Evolutionary conservation across 176 grass and related monocot genomes (phyloP), one percentile per base, ranked within the genome.

Genomic region (Chrysopogon serrulatus): DNA sequence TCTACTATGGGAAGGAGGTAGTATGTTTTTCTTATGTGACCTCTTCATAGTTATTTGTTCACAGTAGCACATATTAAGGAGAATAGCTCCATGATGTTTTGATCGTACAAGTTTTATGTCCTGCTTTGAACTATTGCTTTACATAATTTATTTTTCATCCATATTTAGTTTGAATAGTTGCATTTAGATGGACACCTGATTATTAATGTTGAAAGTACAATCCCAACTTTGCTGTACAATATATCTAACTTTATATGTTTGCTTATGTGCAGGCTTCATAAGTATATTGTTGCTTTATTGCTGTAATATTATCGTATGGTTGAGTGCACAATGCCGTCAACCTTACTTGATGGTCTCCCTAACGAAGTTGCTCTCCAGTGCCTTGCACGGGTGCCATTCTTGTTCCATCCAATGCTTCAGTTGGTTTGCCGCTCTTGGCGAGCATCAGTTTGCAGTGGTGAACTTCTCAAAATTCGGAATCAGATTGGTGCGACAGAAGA

Each of bases 341-440:
- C 73, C 10, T 68, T 99, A 68, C 83, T 99, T 75, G 93, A 96
- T 74, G 91, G 93, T 83, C 89, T 99, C 42, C 96, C 96, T 53
- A 86, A 99, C 85, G 96, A 99, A 94, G 87, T 99, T 71, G 79
- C 93, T 77, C 87, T 92, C 48, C 96, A 94, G 77, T 95, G 93
- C 83, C 87, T 99, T 85, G 93, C 96, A 37, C 85, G 93, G 56
- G 96, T 99, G 5, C 96, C 96, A 31, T 93, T 95, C 66, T 87
- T 92, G 82, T 92, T 86, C 35, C 87, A 95, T 88, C 87, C 85
- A 8, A 44, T 64, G 19, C 89, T 99, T 84, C 96, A 99, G 78
- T 79, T 94, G 61, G 96, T 99, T 76, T 99, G 87, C 54, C 83
- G 15, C 36, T 92, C 96, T 39, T 99, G 96, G 96, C 84, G 85